Percentiles rank a stretch among this genome's conserved stretches.
Evolutionary conservation across 768 basidiomycete species (phyloP).

Genomic region (Tulasnella sp.): DNA sequence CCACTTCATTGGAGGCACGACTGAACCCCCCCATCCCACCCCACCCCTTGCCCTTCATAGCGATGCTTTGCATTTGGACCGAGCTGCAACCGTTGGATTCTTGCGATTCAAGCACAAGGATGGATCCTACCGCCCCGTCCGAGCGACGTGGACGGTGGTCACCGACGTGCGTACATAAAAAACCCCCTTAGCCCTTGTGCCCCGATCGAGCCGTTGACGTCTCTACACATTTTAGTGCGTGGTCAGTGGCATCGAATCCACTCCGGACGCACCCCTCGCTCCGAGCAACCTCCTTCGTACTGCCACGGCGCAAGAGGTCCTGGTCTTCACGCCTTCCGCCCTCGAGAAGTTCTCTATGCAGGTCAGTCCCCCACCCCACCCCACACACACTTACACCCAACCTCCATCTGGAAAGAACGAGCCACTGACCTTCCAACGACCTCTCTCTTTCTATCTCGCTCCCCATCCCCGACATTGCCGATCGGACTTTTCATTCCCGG

Average conservation of each 20-base stretch:
- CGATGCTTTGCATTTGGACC: constrained; percentile 21
- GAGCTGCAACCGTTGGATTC: constrained; percentile 21
- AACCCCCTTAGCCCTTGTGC: not conserved
- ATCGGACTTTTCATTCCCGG: too few species aligned
- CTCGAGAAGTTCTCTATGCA: constrained; percentile 19
- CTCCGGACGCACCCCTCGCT: constrained; percentile 12
- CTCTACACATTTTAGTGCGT: constrained; percentile 19
- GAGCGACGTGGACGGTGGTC: constrained; percentile 23
- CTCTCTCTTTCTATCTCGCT: too few species aligned
- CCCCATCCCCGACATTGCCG: too few species aligned
- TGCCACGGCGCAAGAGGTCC: constrained; percentile 25
- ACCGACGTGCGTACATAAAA: constrained; percentile 20
- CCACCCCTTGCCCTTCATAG: not conserved
- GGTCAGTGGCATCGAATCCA: constrained; percentile 20
- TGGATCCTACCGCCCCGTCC: not conserved
- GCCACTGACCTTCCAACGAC: too few species aligned
- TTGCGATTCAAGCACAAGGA: constrained; percentile 27
- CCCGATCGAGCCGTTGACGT: not conserved
- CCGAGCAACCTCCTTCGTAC: constrained; percentile 18
- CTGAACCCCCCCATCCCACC: not conserved
- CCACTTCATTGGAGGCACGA: not conserved
- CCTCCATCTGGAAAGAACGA: not conserved
- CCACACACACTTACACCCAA: not conserved
- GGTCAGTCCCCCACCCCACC: too few species aligned
- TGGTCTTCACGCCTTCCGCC: constrained; percentile 20